Evolutionary conservation across 2,329 filamentous ascomycete species (phyloP).

Genomic region (Colletotrichum sp.): DNA sequence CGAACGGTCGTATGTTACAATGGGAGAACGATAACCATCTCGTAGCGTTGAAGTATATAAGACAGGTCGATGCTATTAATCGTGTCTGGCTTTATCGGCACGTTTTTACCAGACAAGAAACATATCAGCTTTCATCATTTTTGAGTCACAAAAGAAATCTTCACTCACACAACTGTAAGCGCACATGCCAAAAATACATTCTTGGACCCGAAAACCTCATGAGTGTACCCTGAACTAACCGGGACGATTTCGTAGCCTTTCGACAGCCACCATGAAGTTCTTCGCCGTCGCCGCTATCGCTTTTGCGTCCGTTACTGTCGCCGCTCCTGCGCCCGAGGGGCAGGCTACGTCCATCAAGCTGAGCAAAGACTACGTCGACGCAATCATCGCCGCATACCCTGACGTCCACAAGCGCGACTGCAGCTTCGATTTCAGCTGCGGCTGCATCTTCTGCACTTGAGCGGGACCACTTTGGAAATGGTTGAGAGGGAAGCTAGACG

Average conservation of each 20-base stretch:
- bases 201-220: neutral
- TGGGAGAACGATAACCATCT: accelerated
- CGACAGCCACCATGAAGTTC: neutral
- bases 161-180: neutral
- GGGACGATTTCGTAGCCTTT: neutral
- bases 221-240: neutral
- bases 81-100: accelerated
- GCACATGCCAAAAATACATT: neutral
- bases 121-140: neutral
- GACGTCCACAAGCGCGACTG: neutral
- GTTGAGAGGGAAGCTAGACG: neutral
- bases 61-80: neutral
- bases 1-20: neutral
- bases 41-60: neutral
- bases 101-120: neutral
- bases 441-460: neutral
- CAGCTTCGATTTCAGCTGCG: neutral
- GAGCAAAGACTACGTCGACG: conserved; percentile 7
- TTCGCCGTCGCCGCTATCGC: neutral
- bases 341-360: neutral
- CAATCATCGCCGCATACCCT: neutral
- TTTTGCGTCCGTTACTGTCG: neutral
- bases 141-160: neutral
- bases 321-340: neutral
- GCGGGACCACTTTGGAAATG: neutral